These are phyloP conservation scores for Plasmodium relictum DNA, from an alignment of 169 alveolate species.

Conservation along the genomic window DNA sequence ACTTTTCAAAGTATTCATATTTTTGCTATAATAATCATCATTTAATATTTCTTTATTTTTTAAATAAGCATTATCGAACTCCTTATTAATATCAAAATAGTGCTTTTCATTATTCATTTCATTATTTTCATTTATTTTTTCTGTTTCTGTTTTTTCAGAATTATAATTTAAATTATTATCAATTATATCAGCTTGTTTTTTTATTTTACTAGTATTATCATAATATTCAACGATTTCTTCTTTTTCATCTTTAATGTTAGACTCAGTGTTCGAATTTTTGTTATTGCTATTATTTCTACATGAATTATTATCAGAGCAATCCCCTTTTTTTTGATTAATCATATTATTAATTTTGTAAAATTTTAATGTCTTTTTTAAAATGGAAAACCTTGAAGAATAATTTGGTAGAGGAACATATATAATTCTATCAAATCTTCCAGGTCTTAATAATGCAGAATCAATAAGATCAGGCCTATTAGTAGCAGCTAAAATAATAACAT, in stretches of 20 bases:
- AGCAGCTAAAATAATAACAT: constrained; percentile 98
- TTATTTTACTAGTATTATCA: not conserved
- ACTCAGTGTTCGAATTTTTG: too few species aligned
- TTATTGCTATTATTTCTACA: not conserved
- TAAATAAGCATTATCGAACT: not conserved
- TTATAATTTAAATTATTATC: not conserved
- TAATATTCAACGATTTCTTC: not conserved
- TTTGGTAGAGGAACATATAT: constrained; percentile 99
- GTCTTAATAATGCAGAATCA: constrained; percentile 98
- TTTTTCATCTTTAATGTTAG: not conserved
- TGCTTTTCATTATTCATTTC: constrained; percentile 11
- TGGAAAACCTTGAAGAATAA: constrained; percentile 93
- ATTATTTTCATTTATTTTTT: constrained; percentile 1
- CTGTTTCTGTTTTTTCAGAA: not conserved
- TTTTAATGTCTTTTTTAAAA: constrained; percentile 87
- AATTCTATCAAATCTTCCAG: constrained; percentile 99
- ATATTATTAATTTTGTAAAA: constrained; percentile 49
- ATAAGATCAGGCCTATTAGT: constrained; percentile 98
- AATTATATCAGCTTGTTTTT: not conserved
- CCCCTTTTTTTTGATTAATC: not conserved
- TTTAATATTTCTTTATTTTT: not conserved
- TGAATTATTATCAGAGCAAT: too few species aligned
- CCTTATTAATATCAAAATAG: constrained; percentile 11
- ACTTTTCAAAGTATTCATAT: not conserved
- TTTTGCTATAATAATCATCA: not conserved